Conservation (phyloP, 768 basidiomycete species). For the Termitomyces sp. region DNA sequence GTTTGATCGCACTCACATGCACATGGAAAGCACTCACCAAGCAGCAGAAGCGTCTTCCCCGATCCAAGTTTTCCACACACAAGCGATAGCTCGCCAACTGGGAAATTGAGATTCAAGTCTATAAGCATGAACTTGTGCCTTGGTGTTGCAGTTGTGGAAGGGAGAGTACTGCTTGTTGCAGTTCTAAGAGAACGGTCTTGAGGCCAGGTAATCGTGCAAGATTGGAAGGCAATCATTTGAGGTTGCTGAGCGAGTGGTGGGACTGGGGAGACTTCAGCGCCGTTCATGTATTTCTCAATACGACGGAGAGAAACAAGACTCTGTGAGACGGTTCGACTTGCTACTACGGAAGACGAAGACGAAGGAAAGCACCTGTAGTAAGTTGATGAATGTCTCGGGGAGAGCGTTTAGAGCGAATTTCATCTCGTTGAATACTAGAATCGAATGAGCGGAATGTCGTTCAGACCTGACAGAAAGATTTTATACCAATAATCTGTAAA, state of each 20-base stretch:
- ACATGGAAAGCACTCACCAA: conserved; percentile 31
- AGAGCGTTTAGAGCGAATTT: conserved; percentile 83
- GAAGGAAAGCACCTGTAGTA: conserved; percentile 57
- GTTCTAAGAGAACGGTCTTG: conserved; percentile 49
- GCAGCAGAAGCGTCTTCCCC: conserved; percentile 82
- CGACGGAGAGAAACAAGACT: conserved; percentile 81
- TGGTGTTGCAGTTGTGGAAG: conserved; percentile 67
- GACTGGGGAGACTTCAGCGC: conserved; percentile 64
- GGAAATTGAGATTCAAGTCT: conserved; percentile 77
- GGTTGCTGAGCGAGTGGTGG: conserved; percentile 50
- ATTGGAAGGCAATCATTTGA: conserved; percentile 67
- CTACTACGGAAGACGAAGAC: background rate
- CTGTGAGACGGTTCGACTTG: conserved; percentile 23
- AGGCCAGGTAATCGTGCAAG: conserved; percentile 89
- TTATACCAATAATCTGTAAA: conserved; percentile 35
- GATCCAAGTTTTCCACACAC: conserved; percentile 88
- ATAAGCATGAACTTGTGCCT: conserved; percentile 72
- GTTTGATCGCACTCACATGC: background rate
- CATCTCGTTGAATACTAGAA: conserved; percentile 77
- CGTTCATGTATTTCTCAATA: conserved; percentile 83
- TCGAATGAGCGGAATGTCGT: background rate
- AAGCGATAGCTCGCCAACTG: conserved; percentile 70
- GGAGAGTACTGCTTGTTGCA: conserved; percentile 28
- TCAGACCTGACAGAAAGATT: background rate
- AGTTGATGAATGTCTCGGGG: conserved; percentile 87